Evolutionary conservation across 2,329 filamentous ascomycete genomes (phyloP).

Genomic region (Tolypocladium paradoxum): DNA sequence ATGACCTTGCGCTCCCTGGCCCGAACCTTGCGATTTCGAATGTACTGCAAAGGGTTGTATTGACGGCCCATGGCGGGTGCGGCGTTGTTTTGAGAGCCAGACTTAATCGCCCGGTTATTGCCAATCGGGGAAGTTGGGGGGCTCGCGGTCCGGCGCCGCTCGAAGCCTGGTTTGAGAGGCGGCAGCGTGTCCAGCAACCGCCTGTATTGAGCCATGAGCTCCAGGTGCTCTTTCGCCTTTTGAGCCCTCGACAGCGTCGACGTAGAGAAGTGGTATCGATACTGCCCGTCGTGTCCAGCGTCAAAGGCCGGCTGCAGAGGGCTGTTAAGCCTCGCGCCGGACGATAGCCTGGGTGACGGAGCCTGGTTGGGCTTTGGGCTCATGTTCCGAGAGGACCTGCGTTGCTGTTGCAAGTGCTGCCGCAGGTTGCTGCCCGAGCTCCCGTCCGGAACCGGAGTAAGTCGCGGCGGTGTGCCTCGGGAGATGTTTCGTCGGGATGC

Average conservation of each 20-base stretch:
- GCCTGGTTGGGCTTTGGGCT: slow-evolving; percentile 45
- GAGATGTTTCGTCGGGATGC: slow-evolving; percentile 47
- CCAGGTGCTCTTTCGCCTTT: slow-evolving; percentile 75
- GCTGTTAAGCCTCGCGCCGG: slow-evolving; percentile 29
- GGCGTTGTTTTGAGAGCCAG: slow-evolving; percentile 17
- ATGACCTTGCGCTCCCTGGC: slow-evolving; percentile 66
- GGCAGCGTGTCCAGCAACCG: slow-evolving; percentile 70
- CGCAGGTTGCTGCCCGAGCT: slow-evolving; percentile 48
- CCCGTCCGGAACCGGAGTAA: slow-evolving; percentile 41
- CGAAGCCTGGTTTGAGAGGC: slow-evolving; percentile 46
- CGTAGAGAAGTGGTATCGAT: slow-evolving; percentile 59
- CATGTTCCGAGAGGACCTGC: slow-evolving; percentile 48
- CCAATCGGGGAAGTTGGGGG: slow-evolving; percentile 28
- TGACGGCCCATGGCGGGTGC: slow-evolving; percentile 45
- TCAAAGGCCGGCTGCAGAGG: slow-evolving; percentile 40
- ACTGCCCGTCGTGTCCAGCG: slow-evolving; percentile 28
- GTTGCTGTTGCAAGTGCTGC: slow-evolving; percentile 63
- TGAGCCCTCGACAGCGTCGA: slow-evolving; percentile 74
- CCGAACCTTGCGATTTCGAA: slow-evolving; percentile 80
- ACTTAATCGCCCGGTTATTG: slow-evolving; percentile 17
- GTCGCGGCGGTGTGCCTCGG: slow-evolving; percentile 38
- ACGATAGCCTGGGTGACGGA: slow-evolving; percentile 27
- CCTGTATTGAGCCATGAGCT: slow-evolving; percentile 76
- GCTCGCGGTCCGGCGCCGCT: slow-evolving; percentile 28
- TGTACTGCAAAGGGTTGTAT: slow-evolving; percentile 88